Conservation (phyloP, 2,329 filamentous ascomycete species). For the Arachnomyces sp. region DNA sequence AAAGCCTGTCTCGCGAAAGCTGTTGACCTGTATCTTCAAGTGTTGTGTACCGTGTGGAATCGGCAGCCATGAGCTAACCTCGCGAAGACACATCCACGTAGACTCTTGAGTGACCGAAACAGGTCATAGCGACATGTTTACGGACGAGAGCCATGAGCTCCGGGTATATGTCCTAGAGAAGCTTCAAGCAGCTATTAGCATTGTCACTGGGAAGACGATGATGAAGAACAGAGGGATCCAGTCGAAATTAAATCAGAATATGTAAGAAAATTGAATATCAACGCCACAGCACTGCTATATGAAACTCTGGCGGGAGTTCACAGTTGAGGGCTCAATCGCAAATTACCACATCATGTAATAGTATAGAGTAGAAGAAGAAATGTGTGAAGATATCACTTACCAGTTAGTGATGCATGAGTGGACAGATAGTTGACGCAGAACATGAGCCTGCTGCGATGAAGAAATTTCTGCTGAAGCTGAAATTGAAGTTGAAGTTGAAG, state of each 20-base stretch:
- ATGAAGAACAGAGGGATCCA: conserved; percentile 2
- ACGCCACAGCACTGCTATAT: conserved; percentile 62
- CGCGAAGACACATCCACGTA: no score
- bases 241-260: conserved; percentile 66
- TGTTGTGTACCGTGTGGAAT: no score
- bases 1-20: not conserved
- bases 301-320: conserved; percentile 87
- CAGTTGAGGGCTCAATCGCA: conserved; percentile 85
- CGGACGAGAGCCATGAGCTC: conserved; percentile 15
- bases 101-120: no score
- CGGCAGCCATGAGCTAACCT: no score
- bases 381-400: conserved; percentile 14
- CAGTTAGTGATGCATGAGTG: conserved; percentile 16
- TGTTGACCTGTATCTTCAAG: conserved; percentile 4
- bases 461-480: not conserved
- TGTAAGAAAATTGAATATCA: conserved; percentile 98
- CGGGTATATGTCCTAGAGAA: no score
- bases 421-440: conserved; percentile 15
- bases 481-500: no score
- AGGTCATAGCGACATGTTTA: no score
- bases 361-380: conserved; percentile 11
- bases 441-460: conserved; percentile 4
- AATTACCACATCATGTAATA: conserved; percentile 86
- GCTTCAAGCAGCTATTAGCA: no score
- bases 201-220: not conserved